Conservation (phyloP, 2,329 filamentous ascomycete species). For the Botrytis byssoidea region DNA sequence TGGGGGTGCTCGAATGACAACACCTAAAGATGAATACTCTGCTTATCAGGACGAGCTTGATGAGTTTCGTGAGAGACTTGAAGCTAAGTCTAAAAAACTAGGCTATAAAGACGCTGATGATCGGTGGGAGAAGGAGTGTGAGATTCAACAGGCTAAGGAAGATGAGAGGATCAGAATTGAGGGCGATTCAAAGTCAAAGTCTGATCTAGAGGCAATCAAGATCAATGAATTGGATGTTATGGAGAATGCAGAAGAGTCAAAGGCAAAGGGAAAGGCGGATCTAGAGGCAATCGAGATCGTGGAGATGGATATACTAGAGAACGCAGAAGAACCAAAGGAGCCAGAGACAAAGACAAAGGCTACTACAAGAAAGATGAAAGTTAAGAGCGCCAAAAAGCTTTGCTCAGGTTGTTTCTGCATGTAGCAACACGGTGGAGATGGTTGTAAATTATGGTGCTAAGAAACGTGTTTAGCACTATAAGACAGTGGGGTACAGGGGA, state of each 20-base stretch:
- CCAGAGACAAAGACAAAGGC: neutral
- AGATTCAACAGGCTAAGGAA: neutral
- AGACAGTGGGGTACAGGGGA: neutral
- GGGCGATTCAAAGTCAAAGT: neutral
- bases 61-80: neutral
- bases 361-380: too few relatives aligned
- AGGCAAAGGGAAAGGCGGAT: too few relatives aligned
- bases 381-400: neutral
- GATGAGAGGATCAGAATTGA: neutral
- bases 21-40: neutral
- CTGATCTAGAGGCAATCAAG: too few relatives aligned
- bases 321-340: rapidly evolving
- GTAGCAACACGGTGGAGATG: neutral
- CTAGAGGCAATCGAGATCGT: too few relatives aligned
- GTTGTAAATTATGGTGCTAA: neutral
- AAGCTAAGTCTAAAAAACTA: neutral
- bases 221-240: too few relatives aligned
- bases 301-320: rapidly evolving
- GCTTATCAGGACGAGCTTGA: neutral
- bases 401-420: neutral
- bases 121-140: constrained; percentile 5
- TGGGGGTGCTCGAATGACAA: neutral
- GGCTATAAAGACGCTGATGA: neutral
- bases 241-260: too few relatives aligned
- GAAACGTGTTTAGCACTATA: neutral